Base-by-base conservation (phyloP, 2,329 filamentous ascomycete genomes). In the Exophiala phaeomuriformis region DNA sequence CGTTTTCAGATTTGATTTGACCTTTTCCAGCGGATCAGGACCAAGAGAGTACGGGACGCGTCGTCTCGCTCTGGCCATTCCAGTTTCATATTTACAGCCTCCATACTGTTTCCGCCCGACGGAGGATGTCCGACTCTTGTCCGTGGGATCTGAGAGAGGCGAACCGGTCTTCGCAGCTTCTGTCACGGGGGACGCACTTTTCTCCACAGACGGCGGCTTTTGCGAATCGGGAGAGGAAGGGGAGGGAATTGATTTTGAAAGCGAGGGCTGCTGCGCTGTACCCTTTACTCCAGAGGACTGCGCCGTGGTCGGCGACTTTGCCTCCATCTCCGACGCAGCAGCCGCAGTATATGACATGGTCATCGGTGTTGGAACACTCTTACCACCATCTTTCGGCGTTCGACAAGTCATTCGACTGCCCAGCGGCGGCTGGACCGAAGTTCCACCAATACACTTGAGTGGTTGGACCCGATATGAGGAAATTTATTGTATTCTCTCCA, bases 11-110 rank as follows among this genome's bases (percentile, higher is more conserved):
- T 87, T 75, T 61, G 75, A 83, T 49, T 85, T 77, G 65, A 81
- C 84, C 53, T 88, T 84, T 19, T 57, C 59, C 46, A 97, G 72
- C 60, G 81, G 77, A 60, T 95, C 86, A 57, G 83, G 83, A n/a
- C 90, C 90, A 53, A 93, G 79, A 61, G 83, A 90, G 73, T 98
- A 98, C 19, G 89, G 88, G 78, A 98, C 94, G 64, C 93, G 81
- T 68, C 93, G 80, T 64, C 88, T 84, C 47, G 86, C 86, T 67
- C 86, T 84, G 28, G 88, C 84, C 68, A 90, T 82, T 27, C 85
- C 86, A 8, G 88, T 94, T 75, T 98, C 93, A 71, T 87, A 96
- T 66, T 85, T 88, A 74, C 93, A 98, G 64, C 82, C 78, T 55
- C 79, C 75, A 60, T 82, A 82, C 19, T 84, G 76, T 56, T 83